A percentile compares a stretch with the other conserved stretches of the same genome.
Evolutionary conservation across 2,329 filamentous ascomycete species (phyloP).

Genomic region (Knufia fluminis): DNA sequence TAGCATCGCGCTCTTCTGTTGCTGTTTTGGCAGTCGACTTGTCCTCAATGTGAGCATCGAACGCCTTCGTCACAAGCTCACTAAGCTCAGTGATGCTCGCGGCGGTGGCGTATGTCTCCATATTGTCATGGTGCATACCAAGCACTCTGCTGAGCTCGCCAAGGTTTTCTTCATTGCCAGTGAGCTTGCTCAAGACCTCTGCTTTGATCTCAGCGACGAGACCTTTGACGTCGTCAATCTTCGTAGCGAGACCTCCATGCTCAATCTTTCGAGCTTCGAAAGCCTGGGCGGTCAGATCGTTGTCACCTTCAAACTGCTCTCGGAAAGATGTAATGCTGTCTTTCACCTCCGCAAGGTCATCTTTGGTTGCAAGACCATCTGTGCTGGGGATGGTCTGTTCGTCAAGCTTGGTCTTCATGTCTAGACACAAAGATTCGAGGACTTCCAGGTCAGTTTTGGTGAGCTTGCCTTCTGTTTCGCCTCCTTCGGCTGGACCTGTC

Average conservation of each 20-base stretch:
- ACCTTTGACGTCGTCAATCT: slow-evolving; percentile 67
- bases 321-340: slow-evolving; percentile 64
- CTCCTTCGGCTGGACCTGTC: slow-evolving; percentile 30
- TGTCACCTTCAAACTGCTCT: slow-evolving; percentile 57
- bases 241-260: slow-evolving; percentile 66
- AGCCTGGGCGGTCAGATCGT: slow-evolving; percentile 65
- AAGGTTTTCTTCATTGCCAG: slow-evolving; percentile 58
- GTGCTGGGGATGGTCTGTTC: slow-evolving; percentile 63
- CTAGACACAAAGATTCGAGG: slow-evolving; percentile 70
- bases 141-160: slow-evolving; percentile 48
- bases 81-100: slow-evolving; percentile 63
- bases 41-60: slow-evolving; percentile 75
- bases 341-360: slow-evolving; percentile 62
- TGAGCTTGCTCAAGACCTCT: slow-evolving; percentile 65
- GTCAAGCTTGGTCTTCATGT: slow-evolving; percentile 71
- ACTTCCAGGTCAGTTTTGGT: slow-evolving; percentile 76
- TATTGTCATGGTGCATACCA: slow-evolving; percentile 58
- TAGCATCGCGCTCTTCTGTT: slow-evolving; percentile 51
- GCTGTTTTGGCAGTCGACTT: slow-evolving; percentile 74
- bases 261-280: slow-evolving; percentile 79
- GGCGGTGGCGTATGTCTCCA: slow-evolving; percentile 37
- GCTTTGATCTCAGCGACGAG: slow-evolving; percentile 71
- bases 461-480: slow-evolving; percentile 45
- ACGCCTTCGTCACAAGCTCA: slow-evolving; percentile 71
- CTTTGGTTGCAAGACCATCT: slow-evolving; percentile 62